Conservation (phyloP, 768 basidiomycete species). For the Lyophyllum atratum region DNA sequence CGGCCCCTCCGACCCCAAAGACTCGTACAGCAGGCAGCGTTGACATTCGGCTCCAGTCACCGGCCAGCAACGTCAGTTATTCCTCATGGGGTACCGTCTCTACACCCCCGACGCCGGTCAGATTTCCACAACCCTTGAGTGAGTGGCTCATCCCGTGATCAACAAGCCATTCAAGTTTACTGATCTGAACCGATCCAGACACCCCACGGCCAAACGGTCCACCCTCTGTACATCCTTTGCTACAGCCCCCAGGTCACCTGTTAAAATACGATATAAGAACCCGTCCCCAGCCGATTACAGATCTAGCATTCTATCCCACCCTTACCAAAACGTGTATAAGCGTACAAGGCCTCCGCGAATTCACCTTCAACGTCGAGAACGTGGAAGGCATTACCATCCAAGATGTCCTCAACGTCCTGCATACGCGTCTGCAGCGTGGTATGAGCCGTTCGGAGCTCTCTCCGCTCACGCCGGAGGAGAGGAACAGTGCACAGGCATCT, state of each 20-base stretch:
- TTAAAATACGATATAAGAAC: neutral
- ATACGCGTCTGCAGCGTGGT: neutral
- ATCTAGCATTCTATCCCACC: neutral
- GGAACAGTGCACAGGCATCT: neutral
- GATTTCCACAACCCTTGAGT: neutral
- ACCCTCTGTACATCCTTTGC: neutral
- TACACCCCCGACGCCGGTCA: neutral
- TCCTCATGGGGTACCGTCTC: constrained; percentile 1
- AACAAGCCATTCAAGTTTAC: neutral
- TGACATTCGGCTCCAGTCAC: neutral
- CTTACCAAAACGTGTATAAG: constrained; percentile 1
- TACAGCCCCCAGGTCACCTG: neutral
- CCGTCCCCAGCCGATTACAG: neutral
- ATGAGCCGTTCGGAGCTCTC: neutral
- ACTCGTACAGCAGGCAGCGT: neutral
- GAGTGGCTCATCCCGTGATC: neutral
- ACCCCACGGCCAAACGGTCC: neutral
- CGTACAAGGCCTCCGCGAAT: neutral
- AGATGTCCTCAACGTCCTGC: neutral
- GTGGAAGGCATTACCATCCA: neutral
- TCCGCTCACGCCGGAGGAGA: neutral
- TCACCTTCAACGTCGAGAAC: constrained; percentile 3
- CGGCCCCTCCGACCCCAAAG: neutral
- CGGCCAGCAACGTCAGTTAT: neutral
- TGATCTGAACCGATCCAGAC: neutral